phyloP scores from a whole-genome alignment of 371 early-diverging fungal species.

The Actinomucor elegans region DNA sequence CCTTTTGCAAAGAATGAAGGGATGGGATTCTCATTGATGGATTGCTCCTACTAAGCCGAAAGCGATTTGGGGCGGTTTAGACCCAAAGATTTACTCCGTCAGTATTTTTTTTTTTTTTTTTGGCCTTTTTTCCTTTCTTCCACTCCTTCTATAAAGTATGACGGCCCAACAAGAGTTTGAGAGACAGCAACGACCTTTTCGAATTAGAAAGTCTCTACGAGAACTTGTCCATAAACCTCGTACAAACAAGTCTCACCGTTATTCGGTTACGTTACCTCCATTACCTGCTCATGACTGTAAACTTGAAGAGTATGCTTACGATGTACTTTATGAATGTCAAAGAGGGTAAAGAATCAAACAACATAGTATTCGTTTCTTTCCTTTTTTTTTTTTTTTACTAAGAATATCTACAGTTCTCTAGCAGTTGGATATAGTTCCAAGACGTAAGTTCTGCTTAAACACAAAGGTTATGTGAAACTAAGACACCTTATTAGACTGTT shows the following conservation, averaged over 20 bases:
- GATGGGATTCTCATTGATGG: too few relatives aligned
- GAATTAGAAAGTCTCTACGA: slow-evolving; percentile 31
- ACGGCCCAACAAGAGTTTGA: not conserved
- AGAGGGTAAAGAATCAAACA: slow-evolving; percentile 41
- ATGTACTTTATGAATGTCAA: slow-evolving; percentile 54
- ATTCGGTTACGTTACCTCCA: slow-evolving; percentile 28
- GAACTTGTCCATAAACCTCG: slow-evolving; percentile 35
- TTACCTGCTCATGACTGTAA: slow-evolving; percentile 28
- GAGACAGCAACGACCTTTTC: slow-evolving; percentile 27
- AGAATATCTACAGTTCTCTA: slow-evolving; percentile 36
- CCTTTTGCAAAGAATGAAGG: too few relatives aligned
- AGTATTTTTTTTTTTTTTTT: not conserved
- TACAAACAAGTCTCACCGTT: slow-evolving; percentile 7
- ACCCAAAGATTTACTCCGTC: not conserved
- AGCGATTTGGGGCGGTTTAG: too few relatives aligned
- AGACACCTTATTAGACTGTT: slow-evolving; percentile 41
- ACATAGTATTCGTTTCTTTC: not conserved
- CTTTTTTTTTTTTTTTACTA: slow-evolving; percentile 1
- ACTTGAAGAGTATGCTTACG: slow-evolving; percentile 43
- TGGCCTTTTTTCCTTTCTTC: slow-evolving; percentile 1
- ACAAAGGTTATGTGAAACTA: too few relatives aligned
- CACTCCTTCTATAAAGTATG: slow-evolving; percentile 1
- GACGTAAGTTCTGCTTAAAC: slow-evolving; percentile 30
- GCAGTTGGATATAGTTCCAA: slow-evolving; percentile 62
- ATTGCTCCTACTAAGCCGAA: too few relatives aligned